Conservation (phyloP, 345 rosid genomes). For the Microthlaspi erraticum region DNA sequence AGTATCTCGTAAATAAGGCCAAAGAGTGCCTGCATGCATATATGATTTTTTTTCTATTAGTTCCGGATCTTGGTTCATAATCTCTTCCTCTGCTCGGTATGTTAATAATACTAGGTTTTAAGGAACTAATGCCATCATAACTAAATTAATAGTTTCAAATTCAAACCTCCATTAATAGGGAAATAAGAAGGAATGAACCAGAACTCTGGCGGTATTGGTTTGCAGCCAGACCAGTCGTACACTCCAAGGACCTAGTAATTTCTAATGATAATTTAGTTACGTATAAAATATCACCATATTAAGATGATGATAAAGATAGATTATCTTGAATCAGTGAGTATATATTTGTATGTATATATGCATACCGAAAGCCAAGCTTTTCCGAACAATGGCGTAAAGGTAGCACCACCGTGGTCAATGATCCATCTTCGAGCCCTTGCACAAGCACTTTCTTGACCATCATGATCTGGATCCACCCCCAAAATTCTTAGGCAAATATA, state of each 20-base stretch:
- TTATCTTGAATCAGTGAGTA: too few species aligned
- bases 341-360: too few species aligned
- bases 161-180: constrained; percentile 37
- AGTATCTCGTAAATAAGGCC: constrained; percentile 43
- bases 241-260: constrained; percentile 45
- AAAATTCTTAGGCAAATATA: constrained; percentile 70
- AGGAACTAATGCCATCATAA: not conserved
- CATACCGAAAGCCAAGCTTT: constrained; percentile 51
- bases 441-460: constrained; percentile 48
- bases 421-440: constrained; percentile 73
- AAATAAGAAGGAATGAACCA: constrained; percentile 54
- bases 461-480: constrained; percentile 63
- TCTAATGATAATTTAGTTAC: not conserved
- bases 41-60: too few species aligned
- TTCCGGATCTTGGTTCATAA: too few species aligned
- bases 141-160: not conserved
- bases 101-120: too few species aligned
- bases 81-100: too few species aligned
- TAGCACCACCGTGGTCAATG: constrained; percentile 73
- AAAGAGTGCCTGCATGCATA: constrained; percentile 36
- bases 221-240: constrained; percentile 61
- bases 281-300: too few species aligned
- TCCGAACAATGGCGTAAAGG: constrained; percentile 65
- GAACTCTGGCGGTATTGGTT: constrained; percentile 66
- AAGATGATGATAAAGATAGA: too few species aligned